Evolutionary conservation across 176 grass and related monocot species (phyloP), one percentile per base, ranked within the genome.

Genomic region (Typha latifolia): DNA sequence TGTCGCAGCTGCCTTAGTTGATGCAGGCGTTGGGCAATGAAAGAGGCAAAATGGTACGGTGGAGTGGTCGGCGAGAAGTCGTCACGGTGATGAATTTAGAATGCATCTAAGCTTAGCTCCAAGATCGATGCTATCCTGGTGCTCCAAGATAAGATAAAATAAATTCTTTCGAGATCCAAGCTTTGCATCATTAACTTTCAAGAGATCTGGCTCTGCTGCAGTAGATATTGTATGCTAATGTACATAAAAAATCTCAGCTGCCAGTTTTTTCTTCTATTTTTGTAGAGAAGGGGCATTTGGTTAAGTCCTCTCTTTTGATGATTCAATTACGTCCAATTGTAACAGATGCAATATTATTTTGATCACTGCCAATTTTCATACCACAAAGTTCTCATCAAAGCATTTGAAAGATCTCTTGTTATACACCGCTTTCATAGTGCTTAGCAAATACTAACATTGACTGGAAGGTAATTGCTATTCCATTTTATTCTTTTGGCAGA

Each of bases 1-100:
- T 0, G 75, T 96, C 27, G 83, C 85, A 70, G 82, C 93, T 34
- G 93, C 85, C 29, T 84, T 96, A 53, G 84, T 72, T 70, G 72
- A 79, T 72, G 93, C 85, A 51, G 93, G 92, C 27, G 74, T 91
- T 62, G 75, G 50, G 79, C 32, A 73, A 66, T 85, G 84, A 74
- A 78, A 53, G 14, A 49, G 47, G 50, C 64, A 69, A 63, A 10
- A 34, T 73, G 48, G 63, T 50, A 10, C 15, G 18, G 14, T 51
- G 51, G 10, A 51, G 27, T 27, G 19, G 21, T 12, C 0, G 47
- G 13, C 15, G 24, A 7, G 15, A 68, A 68, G 66, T 15, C 19
- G 14, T 31, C 12, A 3, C 6, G 62, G 62, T 65, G 61, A 24
- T 32, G 47, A 23, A 64, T 24, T 18, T 51, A 24, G 21, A 26